phyloP scores from a whole-genome alignment of 495 filamentous ascomycete species.

The Aspergillus cristatus region DNA sequence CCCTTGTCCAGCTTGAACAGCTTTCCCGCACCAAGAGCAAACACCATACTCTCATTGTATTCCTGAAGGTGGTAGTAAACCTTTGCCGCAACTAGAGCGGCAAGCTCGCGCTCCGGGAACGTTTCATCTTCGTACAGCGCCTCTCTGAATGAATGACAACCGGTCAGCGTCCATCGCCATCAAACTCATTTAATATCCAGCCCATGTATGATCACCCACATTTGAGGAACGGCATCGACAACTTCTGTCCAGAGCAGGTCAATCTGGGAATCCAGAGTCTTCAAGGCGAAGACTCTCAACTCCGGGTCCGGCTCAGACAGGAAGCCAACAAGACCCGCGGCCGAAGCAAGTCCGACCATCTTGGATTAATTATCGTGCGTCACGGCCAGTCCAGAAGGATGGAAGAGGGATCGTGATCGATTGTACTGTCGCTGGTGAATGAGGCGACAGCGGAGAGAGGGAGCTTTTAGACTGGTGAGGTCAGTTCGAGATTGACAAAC shows the following conservation, averaged over 20 bases:
- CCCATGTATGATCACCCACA: conserved; percentile 53
- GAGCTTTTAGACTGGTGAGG: conserved; percentile 20
- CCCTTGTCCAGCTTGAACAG: conserved; percentile 85
- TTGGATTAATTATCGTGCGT: conserved; percentile 15
- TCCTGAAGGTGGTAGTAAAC: conserved; percentile 98
- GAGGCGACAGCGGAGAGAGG: conserved; percentile 30
- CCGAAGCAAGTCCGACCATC: conserved; percentile 93
- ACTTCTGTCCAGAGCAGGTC: conserved; percentile 97
- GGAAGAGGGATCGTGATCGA: conserved; percentile 8
- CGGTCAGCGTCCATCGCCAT: conserved; percentile 9
- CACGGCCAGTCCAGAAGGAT: conserved; percentile 2
- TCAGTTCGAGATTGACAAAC: conserved; percentile 9
- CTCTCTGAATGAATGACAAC: conserved; percentile 62
- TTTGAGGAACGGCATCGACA: conserved; percentile 79
- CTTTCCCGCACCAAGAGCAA: conserved; percentile 90
- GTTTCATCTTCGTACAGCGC: conserved; percentile 92
- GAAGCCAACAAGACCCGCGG: conserved; percentile 89
- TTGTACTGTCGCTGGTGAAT: conserved; percentile 22
- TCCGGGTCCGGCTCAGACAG: conserved; percentile 88
- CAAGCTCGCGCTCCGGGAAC: conserved; percentile 89
- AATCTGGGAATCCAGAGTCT: conserved; percentile 89
- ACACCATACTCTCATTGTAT: conserved; percentile 98
- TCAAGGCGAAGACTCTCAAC: conserved; percentile 86
- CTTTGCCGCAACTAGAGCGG: conserved; percentile 90
- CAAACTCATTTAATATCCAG: too few species aligned